Base-by-base conservation (phyloP, 2,329 filamentous ascomycete species). In the Samsoniella hepiali region DNA sequence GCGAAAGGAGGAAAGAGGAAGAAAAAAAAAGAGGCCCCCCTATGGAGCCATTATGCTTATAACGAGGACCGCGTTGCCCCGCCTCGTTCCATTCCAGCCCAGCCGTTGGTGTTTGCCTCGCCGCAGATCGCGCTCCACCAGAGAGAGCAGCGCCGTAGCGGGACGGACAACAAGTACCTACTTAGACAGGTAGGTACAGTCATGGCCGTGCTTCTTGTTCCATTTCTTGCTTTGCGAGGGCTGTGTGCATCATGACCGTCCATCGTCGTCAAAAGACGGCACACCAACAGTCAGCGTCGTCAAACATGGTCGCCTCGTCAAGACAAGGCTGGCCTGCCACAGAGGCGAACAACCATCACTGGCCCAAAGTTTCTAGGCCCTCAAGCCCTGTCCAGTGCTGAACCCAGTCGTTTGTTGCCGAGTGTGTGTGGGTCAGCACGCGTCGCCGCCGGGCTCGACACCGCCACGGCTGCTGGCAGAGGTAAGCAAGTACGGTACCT, bases 21-120 rank as follows among this genome's bases (percentile, higher is more conserved):
- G 9, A 27, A 29, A 56, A 49, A 15, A 50, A 5, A 29, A 17
- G 29, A 40, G 22, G 27, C 31, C 55, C 40, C 32, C 44, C 17
- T 17, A 42, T 29, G 50, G 50, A 57, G 54, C 22, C 45, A 27
- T 53, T 62, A 62, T 62, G 49, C 58, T 47, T 5, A 13, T 54
- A 62, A 45, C 58, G 58, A 32, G 58, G 58, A 62, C 58, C 58
- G 49, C 58, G 58, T 55, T 47, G 58, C 58, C 58, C 58, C 50
- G 50, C 50, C 58, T 32, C 49, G 58, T 47, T 60, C 49, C 58
- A 62, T 62, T 62, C 58, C 58, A 62, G 42, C 17, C 56, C 56
- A 58, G 56, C 56, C 56, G 49, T 61, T 62, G 42, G 34, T 62
- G 58, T 62, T 62, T 62, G 58, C 50, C 40, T 55, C 38, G 38